Evolutionary conservation across 164 flowering plant genomes (phyloP).

Genomic region (Paratinospora sagittata): DNA sequence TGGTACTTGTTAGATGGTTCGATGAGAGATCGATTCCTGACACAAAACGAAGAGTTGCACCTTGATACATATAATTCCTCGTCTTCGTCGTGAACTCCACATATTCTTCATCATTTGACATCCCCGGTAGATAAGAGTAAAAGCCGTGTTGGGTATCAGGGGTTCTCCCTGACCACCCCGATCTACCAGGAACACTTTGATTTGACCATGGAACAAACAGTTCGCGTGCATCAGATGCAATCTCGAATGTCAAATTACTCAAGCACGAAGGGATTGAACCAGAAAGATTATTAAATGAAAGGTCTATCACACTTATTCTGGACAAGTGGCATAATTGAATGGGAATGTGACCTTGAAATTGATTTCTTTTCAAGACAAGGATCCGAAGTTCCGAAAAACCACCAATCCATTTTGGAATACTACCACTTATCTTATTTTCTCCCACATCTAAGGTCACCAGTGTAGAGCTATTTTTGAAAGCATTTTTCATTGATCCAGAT

Average conservation of each 20-base stretch:
- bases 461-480: not conserved
- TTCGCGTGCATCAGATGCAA: not conserved
- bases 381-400: not conserved
- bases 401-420: constrained; percentile 11
- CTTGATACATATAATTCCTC: not conserved
- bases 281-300: constrained; percentile 16
- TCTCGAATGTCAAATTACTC: not conserved
- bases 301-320: constrained; percentile 11
- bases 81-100: constrained; percentile 14
- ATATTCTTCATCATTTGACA: not conserved
- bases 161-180: not conserved
- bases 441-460: constrained; percentile 1
- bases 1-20: not conserved
- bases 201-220: not conserved
- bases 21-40: too few species aligned
- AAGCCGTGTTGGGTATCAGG: not conserved
- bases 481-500: constrained; percentile 2
- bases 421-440: constrained; percentile 15
- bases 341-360: constrained; percentile 14
- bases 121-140: not conserved
- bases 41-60: constrained; percentile 3
- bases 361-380: constrained; percentile 9
- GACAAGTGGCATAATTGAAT: constrained; percentile 8
- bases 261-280: constrained; percentile 15
- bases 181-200: not conserved